A percentile compares a stretch with the other conserved stretches of the same genome.
These are phyloP conservation scores for Papilionanthe hybrid DNA, from an alignment of 116 monocot genomes.

Conservation along the genomic window DNA sequence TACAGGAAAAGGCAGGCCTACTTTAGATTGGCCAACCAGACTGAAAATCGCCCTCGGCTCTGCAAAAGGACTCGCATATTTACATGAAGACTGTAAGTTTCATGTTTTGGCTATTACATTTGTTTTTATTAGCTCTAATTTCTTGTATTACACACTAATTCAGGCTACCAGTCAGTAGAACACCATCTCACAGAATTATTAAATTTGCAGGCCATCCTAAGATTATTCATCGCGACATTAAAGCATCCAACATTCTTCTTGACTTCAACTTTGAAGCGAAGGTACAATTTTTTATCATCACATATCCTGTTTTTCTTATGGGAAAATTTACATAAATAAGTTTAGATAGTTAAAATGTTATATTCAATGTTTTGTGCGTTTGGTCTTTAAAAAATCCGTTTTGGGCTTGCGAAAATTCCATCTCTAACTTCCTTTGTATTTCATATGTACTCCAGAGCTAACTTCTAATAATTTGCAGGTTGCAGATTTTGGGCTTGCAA, in stretches of 20 bases:
- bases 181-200: background rate
- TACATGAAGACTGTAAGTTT: constrained; percentile 68
- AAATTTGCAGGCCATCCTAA: constrained; percentile 51
- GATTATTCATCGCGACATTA: constrained; percentile 90
- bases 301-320: background rate
- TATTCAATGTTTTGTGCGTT: no score
- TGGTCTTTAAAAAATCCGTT: no score
- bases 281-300: constrained; percentile 27
- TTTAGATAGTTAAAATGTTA: no score
- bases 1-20: constrained; percentile 43
- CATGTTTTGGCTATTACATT: background rate
- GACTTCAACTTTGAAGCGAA: constrained; percentile 75
- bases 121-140: background rate
- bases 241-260: constrained; percentile 78
- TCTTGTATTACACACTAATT: background rate
- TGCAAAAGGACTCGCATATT: constrained; percentile 66
- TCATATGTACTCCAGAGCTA: background rate
- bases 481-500: constrained; percentile 68
- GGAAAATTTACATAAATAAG: no score
- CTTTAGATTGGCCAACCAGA: constrained; percentile 57
- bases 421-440: background rate
- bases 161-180: background rate
- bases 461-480: constrained; percentile 24
- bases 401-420: no score
- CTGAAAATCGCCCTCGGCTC: constrained; percentile 60